Base-by-base conservation (phyloP, 2,329 filamentous ascomycete genomes). In the Monosporascus ibericus region DNA sequence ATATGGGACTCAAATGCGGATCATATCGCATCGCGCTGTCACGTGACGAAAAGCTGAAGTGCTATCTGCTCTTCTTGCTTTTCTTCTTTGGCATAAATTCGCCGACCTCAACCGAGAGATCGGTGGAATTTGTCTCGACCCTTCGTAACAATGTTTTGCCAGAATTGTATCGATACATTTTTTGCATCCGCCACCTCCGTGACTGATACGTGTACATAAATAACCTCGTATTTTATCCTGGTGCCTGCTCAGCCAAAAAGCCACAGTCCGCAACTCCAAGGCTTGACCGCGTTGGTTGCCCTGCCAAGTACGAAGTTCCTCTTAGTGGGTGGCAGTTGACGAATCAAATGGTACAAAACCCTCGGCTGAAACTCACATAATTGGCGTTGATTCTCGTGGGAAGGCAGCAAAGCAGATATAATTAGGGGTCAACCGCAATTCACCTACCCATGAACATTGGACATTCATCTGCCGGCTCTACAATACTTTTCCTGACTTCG, bases 141-240 rank as follows among this genome's bases (percentile, higher is more conserved):
- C 30, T 34, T 14, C 30, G 9, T 34, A 34, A 14, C 17, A 39
- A 39, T 39, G 37, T 2, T 17, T 8, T 4, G 17, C 37, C 37
- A 3, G 39, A 20, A 20, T 34, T 34, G 11, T 14, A 34, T 34
- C 30, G 11, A 14, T 14, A 14, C 9, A 1, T 5, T 34, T 14
- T 14, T 14, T 9, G 14, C 11, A 34, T 34, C 30, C 9, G 4
- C 9, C 30, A 1, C 30, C 9, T 34, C 5, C 9, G 14, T 34
- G 11, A 14, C 30, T 14, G 30, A 24, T 24, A 22, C 18, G 34
- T 8, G 39, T 39, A 22, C n/a, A 14, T 24, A 18, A 48, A 18
- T 15, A 5, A 38, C 18, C 25, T 37, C 37, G 36, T 49, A 17
- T 48, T 24, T 51, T 48, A 51, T 51, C 30, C 50, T 51, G 50